Evolutionary conservation across 164 flowering plant species (phyloP), one percentile per base, ranked within the genome.

Genomic region (Vitis rotundifolia): DNA sequence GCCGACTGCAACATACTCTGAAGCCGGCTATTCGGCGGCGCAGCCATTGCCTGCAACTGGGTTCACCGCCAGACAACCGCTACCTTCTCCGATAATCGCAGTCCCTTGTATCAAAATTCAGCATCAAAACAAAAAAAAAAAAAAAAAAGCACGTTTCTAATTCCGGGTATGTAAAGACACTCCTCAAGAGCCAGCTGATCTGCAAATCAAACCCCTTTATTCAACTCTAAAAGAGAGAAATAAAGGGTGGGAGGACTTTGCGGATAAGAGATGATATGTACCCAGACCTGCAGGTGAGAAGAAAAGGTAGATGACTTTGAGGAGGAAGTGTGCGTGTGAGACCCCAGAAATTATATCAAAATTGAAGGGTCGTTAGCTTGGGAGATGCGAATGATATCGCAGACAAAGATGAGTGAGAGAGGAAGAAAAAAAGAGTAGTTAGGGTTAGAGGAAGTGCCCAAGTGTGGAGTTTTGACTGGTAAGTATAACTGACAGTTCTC

Each of bases 1-100:
- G 97, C 86, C 13, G 87, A 70, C 79, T 95, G 96, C 64, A 95
- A 63, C 93, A 85, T 87, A 52, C 64, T 77, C 56, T 88, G 97
- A 58, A 93, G 83, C 49, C 76, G 76, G 59, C 73, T 76, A 62
- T 78, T 61, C 3, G 79, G 78, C 64, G 86, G 78, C 12, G 76
- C 76, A 22, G 81, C 83, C 88, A 83, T 78, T 31, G 44, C 29
- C 19, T 64, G 26, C 53, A 18, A 49, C 60, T 65, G 63, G 53
- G 10, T 16, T 48, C 19, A 5, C 26, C 51, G n/a, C 22, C n/a
- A 3, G 37, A 59, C 44, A 1, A 37, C 0, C 7, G 44, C 44
- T 37, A 0, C 44, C 7, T 37, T 37, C 44, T 37, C 44, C 7
- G 7, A 37, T 37, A 37, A 37, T 37, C 0, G 44, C 44, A 37